phyloP scores from a whole-genome alignment of 1,139 yeast species.

The Kluyveromyces sp. region DNA sequence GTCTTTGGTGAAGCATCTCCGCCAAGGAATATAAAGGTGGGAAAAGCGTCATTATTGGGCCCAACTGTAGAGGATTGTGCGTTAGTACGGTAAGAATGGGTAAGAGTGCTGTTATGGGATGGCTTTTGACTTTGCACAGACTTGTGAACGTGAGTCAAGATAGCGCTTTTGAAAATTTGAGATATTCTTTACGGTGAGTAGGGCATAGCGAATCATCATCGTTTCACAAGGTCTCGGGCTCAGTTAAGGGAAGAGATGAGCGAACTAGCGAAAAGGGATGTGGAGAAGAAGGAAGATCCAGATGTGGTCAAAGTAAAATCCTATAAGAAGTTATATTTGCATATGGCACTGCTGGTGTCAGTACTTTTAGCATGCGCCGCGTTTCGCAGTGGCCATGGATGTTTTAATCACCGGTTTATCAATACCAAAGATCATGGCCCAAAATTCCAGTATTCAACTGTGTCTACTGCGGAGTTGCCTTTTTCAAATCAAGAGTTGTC shows the following conservation, averaged over 20 bases:
- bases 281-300: not conserved
- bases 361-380: not conserved
- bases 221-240: too few species aligned
- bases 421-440: not conserved
- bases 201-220: too few species aligned
- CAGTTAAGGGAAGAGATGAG: not conserved
- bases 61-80: not conserved
- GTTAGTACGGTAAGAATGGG: too few species aligned
- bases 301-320: not conserved
- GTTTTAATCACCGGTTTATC: not conserved
- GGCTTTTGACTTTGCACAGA: too few species aligned
- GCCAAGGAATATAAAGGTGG: too few species aligned
- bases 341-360: not conserved
- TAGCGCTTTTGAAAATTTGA: too few species aligned
- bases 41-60: not conserved
- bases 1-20: not conserved
- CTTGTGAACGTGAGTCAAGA: too few species aligned
- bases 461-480: not conserved
- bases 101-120: too few species aligned
- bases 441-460: not conserved
- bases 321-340: not conserved
- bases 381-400: not conserved
- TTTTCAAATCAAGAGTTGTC: slow-evolving; percentile 1
- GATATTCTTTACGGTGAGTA: too few species aligned
- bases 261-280: not conserved